Conservation (phyloP, 116 monocot species). For the Zostera marina region DNA sequence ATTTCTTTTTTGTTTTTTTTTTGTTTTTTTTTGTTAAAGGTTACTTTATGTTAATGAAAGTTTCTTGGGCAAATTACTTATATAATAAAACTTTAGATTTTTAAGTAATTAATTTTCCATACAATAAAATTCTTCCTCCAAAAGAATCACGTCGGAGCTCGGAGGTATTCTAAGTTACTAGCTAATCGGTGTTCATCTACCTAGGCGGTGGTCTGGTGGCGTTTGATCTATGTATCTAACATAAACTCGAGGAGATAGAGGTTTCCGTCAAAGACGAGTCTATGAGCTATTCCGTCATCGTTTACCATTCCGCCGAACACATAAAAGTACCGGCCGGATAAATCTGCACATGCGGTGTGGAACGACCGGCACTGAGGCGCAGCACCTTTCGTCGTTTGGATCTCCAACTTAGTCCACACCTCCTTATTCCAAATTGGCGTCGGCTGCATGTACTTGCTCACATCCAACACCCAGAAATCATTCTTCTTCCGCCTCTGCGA, state of each 20-base stretch:
- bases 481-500: slow-evolving; percentile 66
- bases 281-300: slow-evolving; percentile 41
- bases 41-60: no score
- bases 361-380: slow-evolving; percentile 51
- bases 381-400: slow-evolving; percentile 35
- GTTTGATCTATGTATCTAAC: slow-evolving; percentile 6
- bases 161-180: no score
- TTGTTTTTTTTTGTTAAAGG: no score
- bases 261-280: slow-evolving; percentile 61
- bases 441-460: slow-evolving; percentile 9
- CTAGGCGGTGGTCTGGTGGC: no score
- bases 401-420: slow-evolving; percentile 55
- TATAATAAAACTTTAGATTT: no score
- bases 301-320: slow-evolving; percentile 92
- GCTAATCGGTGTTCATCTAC: no score
- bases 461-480: slow-evolving; percentile 81
- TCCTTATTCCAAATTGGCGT: slow-evolving; percentile 12
- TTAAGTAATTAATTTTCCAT: no score
- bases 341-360: slow-evolving; percentile 58
- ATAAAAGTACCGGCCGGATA: slow-evolving; percentile 36
- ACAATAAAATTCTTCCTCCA: no score
- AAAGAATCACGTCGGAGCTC: no score
- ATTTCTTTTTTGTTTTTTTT: no score
- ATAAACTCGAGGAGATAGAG: slow-evolving; percentile 46
- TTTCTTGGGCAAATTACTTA: no score